A percentile compares a stretch with the other conserved stretches of the same genome.
These are phyloP conservation scores for Bremia lactucae DNA, from an alignment of 352 stramenopile genomes.

Conservation along the genomic window DNA sequence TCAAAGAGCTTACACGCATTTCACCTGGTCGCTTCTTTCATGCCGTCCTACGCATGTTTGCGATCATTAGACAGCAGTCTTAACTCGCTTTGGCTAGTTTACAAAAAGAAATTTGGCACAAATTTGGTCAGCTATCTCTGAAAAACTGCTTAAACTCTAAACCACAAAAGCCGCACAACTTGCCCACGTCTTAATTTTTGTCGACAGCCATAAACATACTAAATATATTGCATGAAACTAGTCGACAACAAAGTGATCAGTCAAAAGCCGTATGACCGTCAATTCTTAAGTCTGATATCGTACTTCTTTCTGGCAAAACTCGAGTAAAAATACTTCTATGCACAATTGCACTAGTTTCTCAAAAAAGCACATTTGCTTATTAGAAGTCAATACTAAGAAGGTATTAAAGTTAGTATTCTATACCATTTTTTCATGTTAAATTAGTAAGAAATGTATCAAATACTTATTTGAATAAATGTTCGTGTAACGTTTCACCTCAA, in stretches of 20 bases:
- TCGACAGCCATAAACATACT: constrained; percentile 85
- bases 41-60: constrained; percentile 67
- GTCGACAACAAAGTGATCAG: neutral
- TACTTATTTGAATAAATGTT: no score
- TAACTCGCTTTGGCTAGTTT: constrained; percentile 78
- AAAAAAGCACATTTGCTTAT: no score
- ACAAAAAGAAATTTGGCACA: constrained; percentile 75
- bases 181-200: constrained; percentile 79
- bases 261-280: neutral
- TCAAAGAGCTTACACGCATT: constrained; percentile 74
- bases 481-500: no score
- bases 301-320: constrained; percentile 83
- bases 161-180: constrained; percentile 68
- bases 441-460: no score
- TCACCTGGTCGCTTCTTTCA: constrained; percentile 74
- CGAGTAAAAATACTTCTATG: constrained; percentile 77
- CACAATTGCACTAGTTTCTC: constrained; percentile 70
- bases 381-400: no score
- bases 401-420: no score
- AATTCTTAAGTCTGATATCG: constrained; percentile 1
- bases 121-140: constrained; percentile 77
- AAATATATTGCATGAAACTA: constrained; percentile 79
- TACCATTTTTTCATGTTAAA: no score
- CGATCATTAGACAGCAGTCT: constrained; percentile 71
- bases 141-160: constrained; percentile 70